Percentiles rank a stretch among this genome's conserved stretches.
Evolutionary conservation across 495 filamentous ascomycete genomes (phyloP).

Genomic region (Evansstolkia leycettana): DNA sequence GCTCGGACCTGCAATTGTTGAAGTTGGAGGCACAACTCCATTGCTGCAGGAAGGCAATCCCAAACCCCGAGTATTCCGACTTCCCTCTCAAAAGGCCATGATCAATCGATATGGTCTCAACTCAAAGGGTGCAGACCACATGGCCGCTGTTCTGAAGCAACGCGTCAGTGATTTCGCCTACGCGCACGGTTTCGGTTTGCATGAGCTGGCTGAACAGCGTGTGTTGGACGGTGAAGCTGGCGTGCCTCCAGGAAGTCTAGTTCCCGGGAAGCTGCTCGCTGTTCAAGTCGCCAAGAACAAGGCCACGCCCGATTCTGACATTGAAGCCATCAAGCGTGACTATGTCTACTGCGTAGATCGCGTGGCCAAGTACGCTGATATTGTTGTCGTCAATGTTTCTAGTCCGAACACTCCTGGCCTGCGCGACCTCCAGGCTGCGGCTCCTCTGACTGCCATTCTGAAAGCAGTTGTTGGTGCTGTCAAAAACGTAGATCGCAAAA

Average conservation of each 20-base stretch:
- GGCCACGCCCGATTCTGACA: slow-evolving; percentile 67
- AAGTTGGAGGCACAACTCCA: slow-evolving; percentile 84
- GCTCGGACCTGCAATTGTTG: slow-evolving; percentile 70
- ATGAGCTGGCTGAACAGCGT: slow-evolving; percentile 49
- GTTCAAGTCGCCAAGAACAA: slow-evolving; percentile 99
- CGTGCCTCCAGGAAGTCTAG: slow-evolving; percentile 61
- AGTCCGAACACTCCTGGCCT: slow-evolving; percentile 92
- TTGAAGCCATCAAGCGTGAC: slow-evolving; percentile 70
- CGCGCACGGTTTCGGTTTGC: slow-evolving; percentile 48
- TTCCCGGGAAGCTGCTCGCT: slow-evolving; percentile 60
- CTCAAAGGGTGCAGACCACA: slow-evolving; percentile 74
- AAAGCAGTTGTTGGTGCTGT: slow-evolving; percentile 73
- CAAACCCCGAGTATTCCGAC: slow-evolving; percentile 73
- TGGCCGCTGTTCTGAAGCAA: slow-evolving; percentile 67
- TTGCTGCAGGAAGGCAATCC: slow-evolving; percentile 77
- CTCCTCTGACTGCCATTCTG: slow-evolving; percentile 68
- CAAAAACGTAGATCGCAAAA: slow-evolving; percentile 47
- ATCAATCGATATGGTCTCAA: slow-evolving; percentile 96
- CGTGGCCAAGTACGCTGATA: slow-evolving; percentile 77
- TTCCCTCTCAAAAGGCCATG: slow-evolving; percentile 68
- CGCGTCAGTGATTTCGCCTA: slow-evolving; percentile 68
- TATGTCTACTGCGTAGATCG: slow-evolving; percentile 77
- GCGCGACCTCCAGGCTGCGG: slow-evolving; percentile 67
- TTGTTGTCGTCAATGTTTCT: slow-evolving; percentile 92
- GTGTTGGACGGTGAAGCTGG: slow-evolving; percentile 60